Evolutionary conservation across 1,139 yeast genomes (phyloP), one percentile per base, ranked within the genome.

Genomic region (Blastobotrys apis): DNA sequence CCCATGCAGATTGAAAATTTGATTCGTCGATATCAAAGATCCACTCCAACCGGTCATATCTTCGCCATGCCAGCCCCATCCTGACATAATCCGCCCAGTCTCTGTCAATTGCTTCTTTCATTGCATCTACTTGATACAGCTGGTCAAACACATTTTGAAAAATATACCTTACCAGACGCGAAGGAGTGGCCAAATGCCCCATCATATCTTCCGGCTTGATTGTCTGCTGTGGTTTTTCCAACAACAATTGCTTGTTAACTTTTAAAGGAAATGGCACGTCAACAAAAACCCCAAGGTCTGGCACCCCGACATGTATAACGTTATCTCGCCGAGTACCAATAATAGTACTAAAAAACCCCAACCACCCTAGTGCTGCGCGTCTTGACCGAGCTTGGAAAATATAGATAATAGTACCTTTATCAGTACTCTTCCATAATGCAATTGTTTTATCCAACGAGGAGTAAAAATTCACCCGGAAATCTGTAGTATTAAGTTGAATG

Each of bases 1-100:
- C 68, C 71, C 77, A 71, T 5, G 68, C 63, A 22, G 72, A 67
- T 31, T 69, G 67, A 23, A 75, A 62, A 22, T 80, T 68, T 4
- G 72, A 54, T 44, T 77, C 76, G 33, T 74, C 68, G 37, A 74
- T 72, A 34, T 79, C 81, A 39, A 71, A 62, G 8, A 80, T 64
- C 95, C 95, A 87, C 54, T 85, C 94, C 10, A 86, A 56, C 29
- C 88, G 67, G 59, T 86, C 95, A 58, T 81, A 85, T 40, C 76
- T 69, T 49, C 79, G 76, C 72, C 84, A 77, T 55, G 75, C 83
- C 60, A 72, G 74, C 48, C 84, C 86, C 58, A 54, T 71, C 62
- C 62, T 57, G 15, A 45, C 49, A 8, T 46, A 47, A 3, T 45
- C 50, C 16, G 37, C 37, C 67, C 69, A 62, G 27, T 59, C 52